phyloP scores from a whole-genome alignment of 306 rosid species.

The Acacia confusa region DNA sequence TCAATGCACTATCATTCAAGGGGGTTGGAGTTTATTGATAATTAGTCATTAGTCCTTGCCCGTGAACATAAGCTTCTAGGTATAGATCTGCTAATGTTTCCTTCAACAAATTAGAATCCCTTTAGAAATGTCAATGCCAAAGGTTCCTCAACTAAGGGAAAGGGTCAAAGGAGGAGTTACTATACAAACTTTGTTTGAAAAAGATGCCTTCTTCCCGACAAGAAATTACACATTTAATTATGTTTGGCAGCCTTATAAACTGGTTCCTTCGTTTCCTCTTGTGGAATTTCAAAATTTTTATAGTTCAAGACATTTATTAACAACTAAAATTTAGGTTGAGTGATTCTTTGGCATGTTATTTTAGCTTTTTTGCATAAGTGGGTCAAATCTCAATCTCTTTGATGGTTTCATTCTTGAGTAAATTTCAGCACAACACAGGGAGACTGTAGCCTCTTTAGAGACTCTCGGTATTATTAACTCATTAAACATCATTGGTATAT shows the following conservation, averaged over 20 bases:
- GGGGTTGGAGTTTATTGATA: neutral
- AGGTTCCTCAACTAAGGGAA: neutral
- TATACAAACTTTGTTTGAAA: neutral
- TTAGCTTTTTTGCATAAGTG: neutral
- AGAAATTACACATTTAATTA: neutral
- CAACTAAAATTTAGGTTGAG: conserved; percentile 13
- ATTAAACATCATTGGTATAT: conserved; percentile 18
- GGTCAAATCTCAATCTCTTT: neutral
- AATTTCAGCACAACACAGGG: neutral
- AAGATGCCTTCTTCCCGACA: neutral
- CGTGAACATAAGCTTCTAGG: neutral
- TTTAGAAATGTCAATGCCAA: neutral
- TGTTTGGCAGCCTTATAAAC: neutral
- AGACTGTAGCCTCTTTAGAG: conserved; percentile 7
- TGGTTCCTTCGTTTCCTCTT: neutral
- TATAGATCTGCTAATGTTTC: neutral
- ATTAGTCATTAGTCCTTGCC: neutral
- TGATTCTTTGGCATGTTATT: conserved; percentile 13
- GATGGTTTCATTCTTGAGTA: neutral
- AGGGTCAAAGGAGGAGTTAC: neutral
- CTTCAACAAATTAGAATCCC: too few relatives aligned
- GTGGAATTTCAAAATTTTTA: neutral
- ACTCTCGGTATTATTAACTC: conserved; percentile 9
- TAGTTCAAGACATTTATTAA: neutral
- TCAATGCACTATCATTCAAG: neutral